phyloP scores from a whole-genome alignment of 1,284 basidiomycete genomes.

The Polyporus tsugae region DNA sequence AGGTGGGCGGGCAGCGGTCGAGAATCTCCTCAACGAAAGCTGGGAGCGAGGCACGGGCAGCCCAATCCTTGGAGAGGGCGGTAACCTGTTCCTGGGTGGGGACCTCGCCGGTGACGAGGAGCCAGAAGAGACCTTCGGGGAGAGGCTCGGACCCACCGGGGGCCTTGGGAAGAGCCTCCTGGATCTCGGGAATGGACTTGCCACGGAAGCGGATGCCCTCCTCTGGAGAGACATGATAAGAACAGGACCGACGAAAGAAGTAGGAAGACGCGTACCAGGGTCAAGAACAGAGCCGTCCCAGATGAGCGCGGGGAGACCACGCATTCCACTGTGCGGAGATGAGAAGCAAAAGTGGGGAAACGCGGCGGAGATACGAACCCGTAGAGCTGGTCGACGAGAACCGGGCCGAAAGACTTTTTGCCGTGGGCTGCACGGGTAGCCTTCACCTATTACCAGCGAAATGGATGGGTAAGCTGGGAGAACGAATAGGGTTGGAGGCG shows the following conservation, averaged over 20 bases:
- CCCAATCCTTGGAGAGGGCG: constrained; percentile 91
- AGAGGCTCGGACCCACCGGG: constrained; percentile 91
- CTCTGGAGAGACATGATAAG: constrained; percentile 53
- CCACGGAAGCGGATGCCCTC: constrained; percentile 98
- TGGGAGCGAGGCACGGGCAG: constrained; percentile 87
- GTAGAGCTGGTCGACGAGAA: constrained; percentile 91
- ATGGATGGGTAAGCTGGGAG: constrained; percentile 5
- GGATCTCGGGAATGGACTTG: constrained; percentile 91
- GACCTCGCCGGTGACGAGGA: constrained; percentile 92
- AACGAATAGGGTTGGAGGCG: constrained; percentile 43
- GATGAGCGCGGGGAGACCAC: constrained; percentile 87
- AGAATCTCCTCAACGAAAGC: constrained; percentile 94
- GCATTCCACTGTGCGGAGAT: constrained; percentile 79
- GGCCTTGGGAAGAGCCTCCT: constrained; percentile 86
- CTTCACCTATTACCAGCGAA: constrained; percentile 69
- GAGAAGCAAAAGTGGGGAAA: constrained; percentile 9
- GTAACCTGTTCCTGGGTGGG: constrained; percentile 89
- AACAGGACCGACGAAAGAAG: constrained; percentile 2
- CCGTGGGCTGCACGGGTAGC: constrained; percentile 85
- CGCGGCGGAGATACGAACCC: constrained; percentile 55
- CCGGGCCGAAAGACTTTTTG: constrained; percentile 90
- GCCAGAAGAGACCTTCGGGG: constrained; percentile 96
- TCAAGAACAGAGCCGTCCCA: constrained; percentile 98
- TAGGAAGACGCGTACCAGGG: constrained; percentile 59
- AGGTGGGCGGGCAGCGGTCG: constrained; percentile 91